Conservation (phyloP, 352 stramenopile genomes). For the Phytophthora kernoviae region DNA sequence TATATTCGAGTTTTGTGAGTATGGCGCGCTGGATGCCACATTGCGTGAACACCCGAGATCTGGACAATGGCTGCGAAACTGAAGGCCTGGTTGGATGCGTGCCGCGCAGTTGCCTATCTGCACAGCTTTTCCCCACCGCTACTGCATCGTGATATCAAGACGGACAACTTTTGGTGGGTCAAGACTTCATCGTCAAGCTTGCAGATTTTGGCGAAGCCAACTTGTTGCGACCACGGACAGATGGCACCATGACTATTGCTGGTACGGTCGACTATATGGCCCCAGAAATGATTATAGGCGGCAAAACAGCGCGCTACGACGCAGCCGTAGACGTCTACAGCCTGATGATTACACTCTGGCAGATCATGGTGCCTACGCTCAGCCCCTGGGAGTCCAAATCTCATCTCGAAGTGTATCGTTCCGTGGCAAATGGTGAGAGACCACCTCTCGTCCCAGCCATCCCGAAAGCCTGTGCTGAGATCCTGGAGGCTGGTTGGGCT, state of each 20-base stretch:
- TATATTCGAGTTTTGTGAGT: conserved; percentile 89
- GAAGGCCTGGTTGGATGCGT: conserved; percentile 85
- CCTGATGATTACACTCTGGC: conserved; percentile 88
- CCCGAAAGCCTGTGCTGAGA: conserved; percentile 68
- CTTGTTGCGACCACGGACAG: conserved; percentile 70
- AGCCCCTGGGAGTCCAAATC: conserved; percentile 78
- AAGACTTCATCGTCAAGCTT: conserved; percentile 83
- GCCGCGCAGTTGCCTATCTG: conserved; percentile 79
- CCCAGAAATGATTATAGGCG: conserved; percentile 83
- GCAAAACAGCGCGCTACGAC: conserved; percentile 80
- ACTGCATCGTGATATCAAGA: conserved; percentile 87
- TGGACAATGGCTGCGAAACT: conserved; percentile 78
- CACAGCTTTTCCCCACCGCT: conserved; percentile 85
- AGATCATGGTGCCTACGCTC: conserved; percentile 81
- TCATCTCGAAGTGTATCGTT: conserved; percentile 83
- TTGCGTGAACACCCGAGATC: conserved; percentile 51
- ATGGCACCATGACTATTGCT: conserved; percentile 87
- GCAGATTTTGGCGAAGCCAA: conserved; percentile 88
- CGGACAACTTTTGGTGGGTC: conserved; percentile 85
- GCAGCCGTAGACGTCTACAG: conserved; percentile 86
- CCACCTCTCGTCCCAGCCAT: conserved; percentile 74
- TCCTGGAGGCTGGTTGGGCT: conserved; percentile 75
- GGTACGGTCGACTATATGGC: conserved; percentile 89
- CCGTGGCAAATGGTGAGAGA: conserved; percentile 72
- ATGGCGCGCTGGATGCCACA: conserved; percentile 70